phyloP scores from a whole-genome alignment of 495 filamentous ascomycete genomes.

The Niebla homalea region DNA sequence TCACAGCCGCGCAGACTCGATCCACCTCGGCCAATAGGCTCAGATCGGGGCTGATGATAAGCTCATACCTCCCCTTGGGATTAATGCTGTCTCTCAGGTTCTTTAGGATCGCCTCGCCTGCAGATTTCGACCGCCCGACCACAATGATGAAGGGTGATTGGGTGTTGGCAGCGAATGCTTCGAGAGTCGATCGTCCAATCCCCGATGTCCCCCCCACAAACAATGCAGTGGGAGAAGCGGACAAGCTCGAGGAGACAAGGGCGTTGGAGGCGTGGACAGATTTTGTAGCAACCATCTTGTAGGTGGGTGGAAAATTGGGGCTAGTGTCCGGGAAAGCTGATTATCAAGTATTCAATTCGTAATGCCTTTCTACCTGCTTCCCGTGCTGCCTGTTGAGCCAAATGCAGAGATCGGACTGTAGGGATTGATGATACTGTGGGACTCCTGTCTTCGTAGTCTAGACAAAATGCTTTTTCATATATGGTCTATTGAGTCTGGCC shows the following conservation, averaged over 20 bases:
- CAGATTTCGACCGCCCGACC: not conserved
- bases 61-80: not conserved
- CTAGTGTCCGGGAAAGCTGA: too few species aligned
- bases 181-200: conserved; percentile 1
- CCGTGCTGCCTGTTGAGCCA: too few species aligned
- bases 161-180: not conserved
- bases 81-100: not conserved
- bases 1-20: not conserved
- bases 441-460: too few species aligned
- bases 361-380: too few species aligned
- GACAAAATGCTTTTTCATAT: too few species aligned
- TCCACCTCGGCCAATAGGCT: not conserved
- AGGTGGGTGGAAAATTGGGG: too few species aligned
- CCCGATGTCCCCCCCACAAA: conserved; percentile 27
- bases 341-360: too few species aligned
- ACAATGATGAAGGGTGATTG: not conserved
- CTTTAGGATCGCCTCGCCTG: not conserved
- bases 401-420: too few species aligned
- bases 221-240: conserved; percentile 17
- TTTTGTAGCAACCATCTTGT: not conserved
- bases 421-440: too few species aligned
- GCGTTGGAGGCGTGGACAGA: not conserved
- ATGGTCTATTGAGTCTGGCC: too few species aligned
- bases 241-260: not conserved
- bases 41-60: not conserved